Conservation (phyloP, 441 rosid species). For the Macaranga tanarius region DNA sequence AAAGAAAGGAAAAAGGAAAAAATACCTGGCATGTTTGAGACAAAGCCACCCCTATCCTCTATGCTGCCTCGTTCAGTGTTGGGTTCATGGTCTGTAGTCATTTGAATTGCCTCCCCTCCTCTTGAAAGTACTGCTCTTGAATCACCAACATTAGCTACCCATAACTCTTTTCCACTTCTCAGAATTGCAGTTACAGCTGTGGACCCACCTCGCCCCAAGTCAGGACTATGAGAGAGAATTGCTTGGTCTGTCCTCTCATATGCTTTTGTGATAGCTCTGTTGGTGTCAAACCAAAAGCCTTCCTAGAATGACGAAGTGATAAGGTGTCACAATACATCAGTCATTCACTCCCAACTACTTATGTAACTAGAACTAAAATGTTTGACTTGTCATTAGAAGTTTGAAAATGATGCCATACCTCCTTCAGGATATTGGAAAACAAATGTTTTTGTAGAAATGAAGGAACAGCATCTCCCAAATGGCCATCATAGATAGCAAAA, state of each 20-base stretch:
- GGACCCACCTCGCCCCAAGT: constrained; percentile 84
- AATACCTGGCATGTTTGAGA: constrained; percentile 93
- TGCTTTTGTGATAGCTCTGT: constrained; percentile 62
- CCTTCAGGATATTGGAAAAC: constrained; percentile 76
- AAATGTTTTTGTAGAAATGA: constrained; percentile 78
- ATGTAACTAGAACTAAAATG: constrained; percentile 9
- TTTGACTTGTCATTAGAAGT: constrained; percentile 11
- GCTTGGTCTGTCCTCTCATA: constrained; percentile 88
- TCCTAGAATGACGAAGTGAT: constrained; percentile 44
- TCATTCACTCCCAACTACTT: constrained; percentile 11
- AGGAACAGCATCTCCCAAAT: constrained; percentile 80
- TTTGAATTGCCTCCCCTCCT: constrained; percentile 59
- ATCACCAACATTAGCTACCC: constrained; percentile 91
- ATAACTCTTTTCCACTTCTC: constrained; percentile 55
- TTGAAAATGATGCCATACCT: constrained; percentile 42
- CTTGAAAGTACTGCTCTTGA: constrained; percentile 81
- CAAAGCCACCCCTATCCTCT: constrained; percentile 85
- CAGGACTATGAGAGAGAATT: constrained; percentile 66
- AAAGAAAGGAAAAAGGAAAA: background rate
- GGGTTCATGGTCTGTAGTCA: constrained; percentile 84
- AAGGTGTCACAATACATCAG: constrained; percentile 23
- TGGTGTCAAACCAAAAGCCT: constrained; percentile 71
- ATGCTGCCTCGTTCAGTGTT: constrained; percentile 79
- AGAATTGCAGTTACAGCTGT: constrained; percentile 90
- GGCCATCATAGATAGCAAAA: constrained; percentile 90